Conservation (phyloP, 2,329 filamentous ascomycete species). For the Lecanicillium sp. region DNA sequence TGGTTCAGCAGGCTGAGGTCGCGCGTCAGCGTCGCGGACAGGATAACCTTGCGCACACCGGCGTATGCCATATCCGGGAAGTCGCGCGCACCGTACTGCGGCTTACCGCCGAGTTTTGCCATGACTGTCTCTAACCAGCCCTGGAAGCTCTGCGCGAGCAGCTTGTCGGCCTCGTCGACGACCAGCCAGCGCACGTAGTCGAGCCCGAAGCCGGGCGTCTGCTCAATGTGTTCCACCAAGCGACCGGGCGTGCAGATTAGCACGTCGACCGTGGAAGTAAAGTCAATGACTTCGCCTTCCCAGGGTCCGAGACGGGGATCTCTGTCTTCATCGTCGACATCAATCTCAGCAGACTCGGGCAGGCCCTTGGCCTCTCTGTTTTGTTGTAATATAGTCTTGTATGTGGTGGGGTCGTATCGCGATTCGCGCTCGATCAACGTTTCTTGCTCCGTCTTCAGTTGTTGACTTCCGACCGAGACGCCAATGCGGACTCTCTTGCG, state of each 20-base stretch:
- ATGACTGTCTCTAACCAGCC: conserved; percentile 77
- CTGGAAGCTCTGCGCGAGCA: conserved; percentile 87
- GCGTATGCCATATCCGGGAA: conserved; percentile 46
- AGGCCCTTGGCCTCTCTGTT: conserved; percentile 11
- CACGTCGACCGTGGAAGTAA: conserved; percentile 72
- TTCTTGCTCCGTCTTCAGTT: conserved; percentile 59
- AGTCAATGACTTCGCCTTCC: conserved; percentile 52
- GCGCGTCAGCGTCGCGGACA: conserved; percentile 88
- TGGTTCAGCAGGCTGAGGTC: conserved; percentile 75
- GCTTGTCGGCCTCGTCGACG: conserved; percentile 88
- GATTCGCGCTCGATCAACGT: conserved; percentile 40
- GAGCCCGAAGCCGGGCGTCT: conserved; percentile 75
- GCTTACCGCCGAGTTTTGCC: conserved; percentile 48
- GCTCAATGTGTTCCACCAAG: conserved; percentile 82
- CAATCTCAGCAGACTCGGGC: background rate
- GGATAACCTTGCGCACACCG: conserved; percentile 70
- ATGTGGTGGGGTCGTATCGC: conserved; percentile 59
- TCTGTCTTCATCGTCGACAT: conserved; percentile 12
- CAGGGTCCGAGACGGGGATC: conserved; percentile 28
- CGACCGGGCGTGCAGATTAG: conserved; percentile 88
- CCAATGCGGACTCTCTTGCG: conserved; percentile 70
- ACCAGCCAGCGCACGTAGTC: conserved; percentile 79
- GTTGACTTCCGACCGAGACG: conserved; percentile 75
- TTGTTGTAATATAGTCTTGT: conserved; percentile 24
- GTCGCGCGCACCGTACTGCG: conserved; percentile 45